Base-by-base conservation (phyloP, 768 basidiomycete genomes). In the Hypholoma fasciculare region DNA sequence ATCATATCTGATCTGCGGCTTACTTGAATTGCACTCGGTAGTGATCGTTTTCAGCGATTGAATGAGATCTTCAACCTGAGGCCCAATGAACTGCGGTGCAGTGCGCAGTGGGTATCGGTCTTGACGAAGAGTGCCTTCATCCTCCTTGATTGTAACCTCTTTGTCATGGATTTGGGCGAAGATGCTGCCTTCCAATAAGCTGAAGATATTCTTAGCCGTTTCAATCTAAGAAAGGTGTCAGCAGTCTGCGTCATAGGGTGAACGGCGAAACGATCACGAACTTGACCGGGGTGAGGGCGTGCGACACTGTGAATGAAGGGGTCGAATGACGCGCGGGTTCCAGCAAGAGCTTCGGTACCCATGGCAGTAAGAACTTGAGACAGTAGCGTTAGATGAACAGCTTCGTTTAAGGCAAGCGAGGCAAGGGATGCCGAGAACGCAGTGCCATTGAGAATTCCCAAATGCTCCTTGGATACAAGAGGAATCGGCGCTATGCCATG, bases 231-330 rank as follows among this genome's bases (percentile, higher is more conserved):
- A 37, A 50, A 42, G 49, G 36, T 19, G 30, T 56, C 49, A 51
- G 52, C 40, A 49, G 39, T 14, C 51, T 43, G 34, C 38, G 16
- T 53, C 20, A 39, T 20, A 7, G 11, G 40, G 39, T 34, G 16
- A 48, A 36, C 12, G 40, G 51, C 49, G 49, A 12, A 58, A 55
- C 36, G n/a, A 43, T 20, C 17, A 27, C 56, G 38, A 54, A 72
- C 82, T 75, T 94, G 92, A 52, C 92, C 92, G 5, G 90, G 88
- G 70, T 95, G 93, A 7, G 93, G 93, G 9, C 93, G 85, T 14
- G 88, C 84, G 38, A 80, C 73, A 54, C 82, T 79, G 69, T 89
- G 86, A 59, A 95, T 90, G 76, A 95, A 95, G 2, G 88, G 83
- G 58, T 86, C 87, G 65, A 88, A 91, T 0, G 87, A 88, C 12